Evolutionary conservation across 345 rosid species (phyloP).

Genomic region (Triadica sebifera): DNA sequence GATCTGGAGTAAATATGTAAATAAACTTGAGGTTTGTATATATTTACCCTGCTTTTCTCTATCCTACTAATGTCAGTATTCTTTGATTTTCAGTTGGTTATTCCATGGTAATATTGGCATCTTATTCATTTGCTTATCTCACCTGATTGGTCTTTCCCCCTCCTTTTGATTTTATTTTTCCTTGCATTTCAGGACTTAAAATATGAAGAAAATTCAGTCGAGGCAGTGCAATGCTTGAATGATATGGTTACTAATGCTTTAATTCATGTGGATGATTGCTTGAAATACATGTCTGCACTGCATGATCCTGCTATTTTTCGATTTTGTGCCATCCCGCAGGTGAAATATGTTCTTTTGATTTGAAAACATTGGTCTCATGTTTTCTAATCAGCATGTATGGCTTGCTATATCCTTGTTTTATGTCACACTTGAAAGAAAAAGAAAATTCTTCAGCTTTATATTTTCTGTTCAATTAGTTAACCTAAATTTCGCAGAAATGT

Average conservation of each 20-base stretch:
- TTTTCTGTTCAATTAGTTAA: neutral
- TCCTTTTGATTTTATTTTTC: neutral
- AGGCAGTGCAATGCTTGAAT: conserved; percentile 89
- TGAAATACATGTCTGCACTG: conserved; percentile 65
- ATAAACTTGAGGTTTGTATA: conserved; percentile 73
- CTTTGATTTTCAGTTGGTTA: neutral
- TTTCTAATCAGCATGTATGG: neutral
- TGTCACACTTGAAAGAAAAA: neutral
- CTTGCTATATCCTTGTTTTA: neutral
- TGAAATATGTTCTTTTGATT: conserved; percentile 1
- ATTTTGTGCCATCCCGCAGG: conserved; percentile 92
- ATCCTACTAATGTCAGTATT: neutral
- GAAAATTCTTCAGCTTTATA: neutral
- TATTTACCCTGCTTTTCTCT: conserved; percentile 9
- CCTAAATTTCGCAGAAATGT: neutral
- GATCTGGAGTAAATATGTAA: conserved; percentile 88
- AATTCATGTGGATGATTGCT: conserved; percentile 70
- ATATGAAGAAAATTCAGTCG: conserved; percentile 67
- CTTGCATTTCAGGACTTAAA: conserved; percentile 65
- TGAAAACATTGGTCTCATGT: neutral
- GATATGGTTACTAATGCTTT: conserved; percentile 92
- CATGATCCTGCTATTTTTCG: conserved; percentile 73
- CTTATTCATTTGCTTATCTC: conserved; percentile 3
- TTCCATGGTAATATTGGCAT: neutral
- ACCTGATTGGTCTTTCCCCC: conserved; percentile 8